Evolutionary conservation across 495 filamentous ascomycete species (phyloP).

Genomic region (Penicillium dipodomyicola): DNA sequence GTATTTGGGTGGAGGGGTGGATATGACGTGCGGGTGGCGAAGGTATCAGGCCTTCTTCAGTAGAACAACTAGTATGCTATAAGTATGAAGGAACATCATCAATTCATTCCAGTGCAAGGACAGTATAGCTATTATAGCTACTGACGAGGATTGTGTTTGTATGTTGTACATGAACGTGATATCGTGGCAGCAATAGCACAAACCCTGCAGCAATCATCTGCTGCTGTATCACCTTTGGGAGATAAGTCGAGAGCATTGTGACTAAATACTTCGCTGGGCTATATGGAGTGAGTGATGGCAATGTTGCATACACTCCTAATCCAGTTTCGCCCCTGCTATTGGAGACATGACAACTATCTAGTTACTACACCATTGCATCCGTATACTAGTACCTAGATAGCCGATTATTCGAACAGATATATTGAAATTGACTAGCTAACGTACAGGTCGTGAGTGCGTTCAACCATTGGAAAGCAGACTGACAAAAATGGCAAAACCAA

Average conservation of each 20-base stretch:
- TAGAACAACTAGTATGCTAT: not conserved
- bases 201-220: slow-evolving; percentile 1
- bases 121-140: not conserved
- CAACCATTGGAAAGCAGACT: slow-evolving; percentile 17
- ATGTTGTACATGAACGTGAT: not conserved
- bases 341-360: not conserved
- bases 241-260: not conserved
- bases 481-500: slow-evolving; percentile 9
- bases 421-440: slow-evolving; percentile 19
- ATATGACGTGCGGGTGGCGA: slow-evolving; percentile 18
- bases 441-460: slow-evolving; percentile 27
- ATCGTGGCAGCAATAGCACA: not conserved
- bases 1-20: not conserved
- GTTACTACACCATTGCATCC: not conserved
- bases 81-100: not conserved
- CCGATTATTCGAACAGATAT: slow-evolving; percentile 7
- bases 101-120: not conserved
- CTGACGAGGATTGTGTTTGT: not conserved
- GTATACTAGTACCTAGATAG: not conserved
- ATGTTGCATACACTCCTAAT: not conserved
- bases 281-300: not conserved
- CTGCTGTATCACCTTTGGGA: not conserved
- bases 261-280: not conserved
- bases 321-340: not conserved
- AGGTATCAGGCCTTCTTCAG: not conserved